These are phyloP conservation scores for Pisolithus thermaeus DNA, from an alignment of 1,284 basidiomycete genomes.

Conservation along the genomic window DNA sequence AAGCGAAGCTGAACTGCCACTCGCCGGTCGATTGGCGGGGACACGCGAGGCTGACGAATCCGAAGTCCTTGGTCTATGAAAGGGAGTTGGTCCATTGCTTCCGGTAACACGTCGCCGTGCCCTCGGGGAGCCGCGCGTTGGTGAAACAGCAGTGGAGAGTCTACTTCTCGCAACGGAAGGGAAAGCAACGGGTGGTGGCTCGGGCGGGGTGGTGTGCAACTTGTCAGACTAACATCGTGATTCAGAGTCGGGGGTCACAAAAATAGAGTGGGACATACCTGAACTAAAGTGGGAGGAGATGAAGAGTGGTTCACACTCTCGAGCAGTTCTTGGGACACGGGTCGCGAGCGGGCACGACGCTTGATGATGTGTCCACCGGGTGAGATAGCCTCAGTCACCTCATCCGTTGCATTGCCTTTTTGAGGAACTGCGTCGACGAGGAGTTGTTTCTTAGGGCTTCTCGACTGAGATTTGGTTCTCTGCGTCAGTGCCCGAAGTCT, in stretches of 20 bases:
- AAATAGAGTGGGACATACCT: conserved; percentile 30
- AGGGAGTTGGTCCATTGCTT: conserved; percentile 20
- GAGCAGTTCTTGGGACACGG: conserved; percentile 59
- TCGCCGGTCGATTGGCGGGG: conserved; percentile 33
- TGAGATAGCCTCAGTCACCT: conserved; percentile 63
- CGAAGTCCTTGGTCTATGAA: conserved; percentile 11
- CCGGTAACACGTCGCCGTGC: conserved; percentile 42
- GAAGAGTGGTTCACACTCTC: conserved; percentile 41
- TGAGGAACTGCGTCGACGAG: conserved; percentile 31
- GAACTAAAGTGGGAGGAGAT: conserved; percentile 33
- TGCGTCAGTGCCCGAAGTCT: conserved; percentile 21
- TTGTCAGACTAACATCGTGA: conserved; percentile 13
- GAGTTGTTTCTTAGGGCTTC: conserved; percentile 22
- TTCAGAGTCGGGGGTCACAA: neutral
- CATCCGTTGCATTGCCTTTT: conserved; percentile 35
- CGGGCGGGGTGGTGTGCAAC: conserved; percentile 11
- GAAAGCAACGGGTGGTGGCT: conserved; percentile 26
- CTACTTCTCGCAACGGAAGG: conserved; percentile 26
- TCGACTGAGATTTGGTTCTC: conserved; percentile 21
- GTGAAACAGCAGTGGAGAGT: conserved; percentile 21
- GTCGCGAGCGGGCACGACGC: conserved; percentile 61
- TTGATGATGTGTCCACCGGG: conserved; percentile 70
- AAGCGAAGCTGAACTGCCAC: conserved; percentile 55
- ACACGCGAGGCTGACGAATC: conserved; percentile 25
- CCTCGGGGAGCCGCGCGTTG: conserved; percentile 40